Base-by-base conservation (phyloP, 2,329 filamentous ascomycete genomes). In the Tetracladium maxilliforme region DNA sequence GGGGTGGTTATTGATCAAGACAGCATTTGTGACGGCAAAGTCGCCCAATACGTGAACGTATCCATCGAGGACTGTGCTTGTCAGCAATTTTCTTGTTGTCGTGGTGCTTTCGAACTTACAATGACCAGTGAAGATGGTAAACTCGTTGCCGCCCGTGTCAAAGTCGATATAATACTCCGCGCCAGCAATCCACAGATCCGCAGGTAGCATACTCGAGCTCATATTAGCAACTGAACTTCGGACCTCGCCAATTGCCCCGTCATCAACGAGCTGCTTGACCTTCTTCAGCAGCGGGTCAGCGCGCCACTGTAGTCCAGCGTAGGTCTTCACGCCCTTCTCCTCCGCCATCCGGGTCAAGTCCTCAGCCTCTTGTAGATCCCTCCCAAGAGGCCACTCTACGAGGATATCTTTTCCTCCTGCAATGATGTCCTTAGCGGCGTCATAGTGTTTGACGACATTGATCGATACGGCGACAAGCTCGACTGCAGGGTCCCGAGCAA, bases 371-470 rank as follows among this genome's bases (percentile, higher is more conserved):
- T 39, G 31, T 2, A 52, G 26, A 21, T 49, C 56, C 4, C 46
- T 42, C 0, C 44, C 58, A 2, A 62, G 43, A 4, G 57, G 61
- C 58, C 59, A 61, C 34, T 65, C 61, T n/a, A 54, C 48, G 28
- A 56, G 64, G 9, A 59, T 48, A 21, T 56, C 45, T 36, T 65
- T 64, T 12, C 52, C 50, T 4, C 54, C 51, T 23, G 48, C 39
- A 4, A 65, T 34, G 7, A 48, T 49, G 2, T 57, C 54, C 21
- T 47, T 49, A 8, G 54, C 44, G 10, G 57, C 36, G 7, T 37
- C 30, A 29, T 54, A 56, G 29, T 63, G 58, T 12, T 45, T 40
- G 8, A 47, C 48, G 4, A 64, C 54, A 5, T 49, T 45, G 10
- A 59, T 53, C 26, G 44, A 47, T 28, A 55, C 47, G 24, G 60